Percentiles rank a stretch among this genome's conserved stretches.
phyloP scores from a whole-genome alignment of 2,329 filamentous ascomycete species.

The Elsinoe arachidis region DNA sequence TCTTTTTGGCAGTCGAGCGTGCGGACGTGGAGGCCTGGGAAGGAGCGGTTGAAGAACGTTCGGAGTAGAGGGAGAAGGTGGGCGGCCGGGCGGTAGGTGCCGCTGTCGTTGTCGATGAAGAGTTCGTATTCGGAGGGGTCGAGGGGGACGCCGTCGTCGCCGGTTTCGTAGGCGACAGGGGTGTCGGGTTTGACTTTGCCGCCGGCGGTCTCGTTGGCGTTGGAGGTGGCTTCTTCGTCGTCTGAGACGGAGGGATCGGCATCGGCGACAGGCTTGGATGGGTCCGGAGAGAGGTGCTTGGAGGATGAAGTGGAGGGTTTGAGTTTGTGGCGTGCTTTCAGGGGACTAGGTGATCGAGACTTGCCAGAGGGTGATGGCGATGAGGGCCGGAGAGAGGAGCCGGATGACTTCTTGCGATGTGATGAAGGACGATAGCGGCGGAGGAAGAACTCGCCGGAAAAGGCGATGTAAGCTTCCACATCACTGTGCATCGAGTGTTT shows the following conservation, averaged over 20 bases:
- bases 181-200: constrained; percentile 36
- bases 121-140: constrained; percentile 65
- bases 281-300: constrained; percentile 12
- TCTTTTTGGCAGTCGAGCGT: constrained; percentile 65
- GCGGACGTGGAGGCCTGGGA: constrained; percentile 67
- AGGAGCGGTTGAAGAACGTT: constrained; percentile 59
- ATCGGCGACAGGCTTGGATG: constrained; percentile 34
- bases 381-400: neutral
- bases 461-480: constrained; percentile 84
- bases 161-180: constrained; percentile 42
- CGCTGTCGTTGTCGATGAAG: constrained; percentile 89
- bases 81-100: constrained; percentile 84
- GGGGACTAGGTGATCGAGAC: neutral
- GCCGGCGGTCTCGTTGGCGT: constrained; percentile 12
- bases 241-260: constrained; percentile 33
- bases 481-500: constrained; percentile 98
- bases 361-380: neutral
- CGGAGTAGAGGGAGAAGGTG: constrained; percentile 63
- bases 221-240: constrained; percentile 20
- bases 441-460: constrained; percentile 87
- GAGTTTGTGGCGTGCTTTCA: neutral
- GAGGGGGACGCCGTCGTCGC: constrained; percentile 36
- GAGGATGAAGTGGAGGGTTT: neutral
- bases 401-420: neutral
- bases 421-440: constrained; percentile 41